These are phyloP conservation scores for Penicillium verhagenii DNA, from an alignment of 495 filamentous ascomycete genomes.

Conservation along the genomic window DNA sequence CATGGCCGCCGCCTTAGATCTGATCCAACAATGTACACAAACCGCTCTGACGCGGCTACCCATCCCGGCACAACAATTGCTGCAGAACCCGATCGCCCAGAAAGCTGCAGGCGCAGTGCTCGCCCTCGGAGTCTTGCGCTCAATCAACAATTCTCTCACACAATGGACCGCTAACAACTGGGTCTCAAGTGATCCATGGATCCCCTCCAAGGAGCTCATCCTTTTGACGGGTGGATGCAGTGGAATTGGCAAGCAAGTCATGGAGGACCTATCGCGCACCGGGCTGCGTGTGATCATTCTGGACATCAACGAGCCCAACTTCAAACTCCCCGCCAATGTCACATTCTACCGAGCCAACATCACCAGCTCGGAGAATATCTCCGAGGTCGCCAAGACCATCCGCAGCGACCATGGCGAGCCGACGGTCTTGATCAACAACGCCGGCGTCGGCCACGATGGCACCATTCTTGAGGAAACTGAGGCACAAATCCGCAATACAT, in stretches of 20 bases:
- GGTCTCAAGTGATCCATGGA: slow-evolving; percentile 38
- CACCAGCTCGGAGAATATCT: slow-evolving; percentile 46
- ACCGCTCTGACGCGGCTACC: slow-evolving; percentile 30
- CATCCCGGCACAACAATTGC: slow-evolving; percentile 24
- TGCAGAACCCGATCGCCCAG: slow-evolving; percentile 29
- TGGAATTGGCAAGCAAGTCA: slow-evolving; percentile 55
- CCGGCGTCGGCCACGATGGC: slow-evolving; percentile 49
- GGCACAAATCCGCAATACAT: slow-evolving; percentile 47
- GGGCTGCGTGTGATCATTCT: slow-evolving; percentile 52
- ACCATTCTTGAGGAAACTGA: slow-evolving; percentile 49
- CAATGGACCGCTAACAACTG: slow-evolving; percentile 51
- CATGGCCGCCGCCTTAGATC: slow-evolving; percentile 27
- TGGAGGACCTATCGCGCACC: slow-evolving; percentile 43
- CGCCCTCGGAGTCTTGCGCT: slow-evolving; percentile 37
- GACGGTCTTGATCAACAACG: slow-evolving; percentile 62
- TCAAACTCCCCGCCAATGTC: slow-evolving; percentile 38
- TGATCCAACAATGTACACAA: slow-evolving; percentile 30
- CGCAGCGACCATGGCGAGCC: slow-evolving; percentile 47
- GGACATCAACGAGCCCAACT: slow-evolving; percentile 44
- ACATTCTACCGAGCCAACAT: slow-evolving; percentile 53
- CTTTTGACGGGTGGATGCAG: slow-evolving; percentile 58
- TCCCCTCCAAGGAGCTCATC: slow-evolving; percentile 51
- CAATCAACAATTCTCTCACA: slow-evolving; percentile 41
- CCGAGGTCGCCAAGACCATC: slow-evolving; percentile 43
- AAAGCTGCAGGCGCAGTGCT: slow-evolving; percentile 30